Conservation (phyloP, 768 basidiomycete genomes). For the Collybia nuda region DNA sequence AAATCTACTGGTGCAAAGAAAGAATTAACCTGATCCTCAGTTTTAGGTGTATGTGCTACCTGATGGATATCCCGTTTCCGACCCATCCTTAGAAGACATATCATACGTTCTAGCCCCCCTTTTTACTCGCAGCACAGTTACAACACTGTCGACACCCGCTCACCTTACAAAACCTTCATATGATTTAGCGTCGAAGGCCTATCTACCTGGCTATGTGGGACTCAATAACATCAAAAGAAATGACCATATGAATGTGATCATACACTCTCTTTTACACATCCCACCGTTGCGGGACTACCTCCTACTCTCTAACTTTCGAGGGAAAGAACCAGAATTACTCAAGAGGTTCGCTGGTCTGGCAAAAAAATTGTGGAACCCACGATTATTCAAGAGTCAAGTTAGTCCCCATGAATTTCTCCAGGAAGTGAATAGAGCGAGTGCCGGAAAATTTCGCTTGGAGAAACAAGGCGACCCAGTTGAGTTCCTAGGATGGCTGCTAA, state of each 20-base stretch:
- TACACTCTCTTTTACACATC: conserved; percentile 91
- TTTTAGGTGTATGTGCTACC: conserved; percentile 92
- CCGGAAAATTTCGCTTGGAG: conserved; percentile 89
- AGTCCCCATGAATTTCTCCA: conserved; percentile 99
- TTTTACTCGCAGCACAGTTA: conserved; percentile 66
- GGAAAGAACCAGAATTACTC: conserved; percentile 83
- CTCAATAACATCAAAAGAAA: conserved; percentile 97
- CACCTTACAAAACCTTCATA: conserved; percentile 76
- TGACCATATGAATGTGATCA: conserved; percentile 97
- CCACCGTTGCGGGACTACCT: conserved; percentile 87
- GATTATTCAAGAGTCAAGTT: conserved; percentile 96
- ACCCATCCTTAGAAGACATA: conserved; percentile 96
- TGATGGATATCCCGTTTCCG: conserved; percentile 94
- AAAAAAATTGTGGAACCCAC: conserved; percentile 95
- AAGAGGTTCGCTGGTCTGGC: conserved; percentile 85
- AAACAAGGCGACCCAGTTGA: conserved; percentile 96
- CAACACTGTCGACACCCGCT: conserved; percentile 53
- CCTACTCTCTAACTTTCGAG: conserved; percentile 69
- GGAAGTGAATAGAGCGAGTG: conserved; percentile 89
- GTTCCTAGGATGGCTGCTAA: conserved; percentile 94
- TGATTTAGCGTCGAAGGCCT: conserved; percentile 79
- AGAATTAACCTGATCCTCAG: conserved; percentile 11
- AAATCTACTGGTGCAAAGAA: conserved; percentile 14
- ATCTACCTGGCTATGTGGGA: conserved; percentile 92
- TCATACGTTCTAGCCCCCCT: conserved; percentile 84